Conservation (phyloP, 345 rosid genomes). For the Lumnitzera racemosa region DNA sequence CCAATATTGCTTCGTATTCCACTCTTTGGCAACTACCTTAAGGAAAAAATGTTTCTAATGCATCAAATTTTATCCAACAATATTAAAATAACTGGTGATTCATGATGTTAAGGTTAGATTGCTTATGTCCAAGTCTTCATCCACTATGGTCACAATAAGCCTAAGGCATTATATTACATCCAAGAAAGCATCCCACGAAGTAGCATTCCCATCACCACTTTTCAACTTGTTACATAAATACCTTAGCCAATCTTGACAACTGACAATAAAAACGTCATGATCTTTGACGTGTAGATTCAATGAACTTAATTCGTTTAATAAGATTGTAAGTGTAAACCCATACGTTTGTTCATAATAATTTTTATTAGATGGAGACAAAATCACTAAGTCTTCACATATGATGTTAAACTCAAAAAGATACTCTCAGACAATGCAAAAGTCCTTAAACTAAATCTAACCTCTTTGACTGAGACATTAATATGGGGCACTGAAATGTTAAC, state of each 20-base stretch:
- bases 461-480: constrained; percentile 38
- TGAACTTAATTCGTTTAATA: constrained; percentile 29
- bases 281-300: constrained; percentile 23
- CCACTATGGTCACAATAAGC: constrained; percentile 43
- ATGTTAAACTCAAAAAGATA: constrained; percentile 48
- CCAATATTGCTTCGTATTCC: constrained; percentile 62
- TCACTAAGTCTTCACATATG: constrained; percentile 13
- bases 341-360: constrained; percentile 2
- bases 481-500: constrained; percentile 53
- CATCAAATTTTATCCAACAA: constrained; percentile 73
- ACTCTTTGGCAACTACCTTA: constrained; percentile 49
- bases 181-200: constrained; percentile 36
- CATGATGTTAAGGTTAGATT: constrained; percentile 38
- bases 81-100: constrained; percentile 55
- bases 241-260: constrained; percentile 65
- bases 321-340: constrained; percentile 21
- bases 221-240: constrained; percentile 35
- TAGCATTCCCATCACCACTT: constrained; percentile 3
- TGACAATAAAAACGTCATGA: constrained; percentile 53
- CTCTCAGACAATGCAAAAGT: constrained; percentile 52
- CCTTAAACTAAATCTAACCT: constrained; percentile 43
- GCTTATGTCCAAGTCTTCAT: constrained; percentile 54
- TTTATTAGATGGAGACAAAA: neutral
- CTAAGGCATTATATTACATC: constrained; percentile 32
- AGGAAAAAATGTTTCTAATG: constrained; percentile 58